A percentile compares a stretch with the other conserved stretches of the same genome.
Conservation (phyloP, 75 land plant species). For the Cupressus sempervirens region DNA sequence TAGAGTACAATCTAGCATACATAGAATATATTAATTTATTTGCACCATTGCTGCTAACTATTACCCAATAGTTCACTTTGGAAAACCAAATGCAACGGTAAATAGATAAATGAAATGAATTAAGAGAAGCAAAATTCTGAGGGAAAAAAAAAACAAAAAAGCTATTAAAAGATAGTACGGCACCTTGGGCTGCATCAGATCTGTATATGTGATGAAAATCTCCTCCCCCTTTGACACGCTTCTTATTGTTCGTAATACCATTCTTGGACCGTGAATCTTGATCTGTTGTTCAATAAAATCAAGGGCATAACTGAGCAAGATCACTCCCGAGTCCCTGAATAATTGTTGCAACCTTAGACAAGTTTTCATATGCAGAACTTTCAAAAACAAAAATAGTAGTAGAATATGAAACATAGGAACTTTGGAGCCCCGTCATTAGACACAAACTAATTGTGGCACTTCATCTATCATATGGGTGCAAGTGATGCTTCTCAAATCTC, state of each 20-base stretch:
- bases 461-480: neutral
- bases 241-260: conserved; percentile 41
- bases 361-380: neutral
- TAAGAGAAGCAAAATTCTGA: neutral
- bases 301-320: neutral
- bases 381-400: neutral
- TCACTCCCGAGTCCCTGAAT: neutral
- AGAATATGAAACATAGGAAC: neutral
- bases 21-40: neutral
- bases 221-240: conserved; percentile 37
- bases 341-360: neutral
- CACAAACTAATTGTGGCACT: neutral
- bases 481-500: neutral
- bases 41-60: neutral
- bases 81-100: neutral
- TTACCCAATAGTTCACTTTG: neutral
- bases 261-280: conserved; percentile 32
- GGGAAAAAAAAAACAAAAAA: neutral
- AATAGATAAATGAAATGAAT: neutral
- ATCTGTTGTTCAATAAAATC: neutral
- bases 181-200: conserved; percentile 56
- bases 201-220: conserved; percentile 42
- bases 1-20: neutral
- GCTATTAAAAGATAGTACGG: neutral
- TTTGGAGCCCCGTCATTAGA: neutral